Evolutionary conservation across 2,329 filamentous ascomycete genomes (phyloP).

Genomic region (Didymella glomerata): DNA sequence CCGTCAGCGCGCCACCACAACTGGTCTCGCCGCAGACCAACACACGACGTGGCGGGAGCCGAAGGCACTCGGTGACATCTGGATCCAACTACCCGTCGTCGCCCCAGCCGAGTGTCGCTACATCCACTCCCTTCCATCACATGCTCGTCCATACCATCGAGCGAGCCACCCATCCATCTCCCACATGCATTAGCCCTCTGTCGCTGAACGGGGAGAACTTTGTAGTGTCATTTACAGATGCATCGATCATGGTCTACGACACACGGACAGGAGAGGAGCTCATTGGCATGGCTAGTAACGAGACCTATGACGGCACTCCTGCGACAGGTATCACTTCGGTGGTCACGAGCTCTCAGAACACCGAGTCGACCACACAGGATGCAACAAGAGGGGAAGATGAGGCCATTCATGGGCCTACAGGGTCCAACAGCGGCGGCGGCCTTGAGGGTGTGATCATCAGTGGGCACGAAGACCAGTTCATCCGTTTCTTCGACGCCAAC

Average conservation of each 20-base stretch:
- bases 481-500: conserved; percentile 98
- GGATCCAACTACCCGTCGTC: conserved; percentile 90
- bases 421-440: conserved; percentile 73
- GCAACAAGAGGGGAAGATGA: conserved; percentile 77
- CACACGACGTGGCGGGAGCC: conserved; percentile 75
- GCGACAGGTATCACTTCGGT: conserved; percentile 89
- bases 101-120: conserved; percentile 87
- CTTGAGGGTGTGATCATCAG: conserved; percentile 95
- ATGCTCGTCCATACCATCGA: conserved; percentile 87
- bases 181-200: conserved; percentile 93
- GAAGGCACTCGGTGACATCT: conserved; percentile 91
- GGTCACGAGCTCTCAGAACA: conserved; percentile 82
- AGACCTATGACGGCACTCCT: conserved; percentile 89
- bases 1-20: conserved; percentile 89
- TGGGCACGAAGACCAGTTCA: conserved; percentile 94
- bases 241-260: conserved; percentile 89
- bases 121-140: conserved; percentile 84
- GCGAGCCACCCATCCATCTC: conserved; percentile 73
- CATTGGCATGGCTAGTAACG: conserved; percentile 88
- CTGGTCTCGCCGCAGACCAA: conserved; percentile 80
- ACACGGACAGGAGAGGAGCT: conserved; percentile 91
- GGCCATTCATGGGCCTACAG: conserved; percentile 80
- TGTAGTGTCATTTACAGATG: conserved; percentile 91
- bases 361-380: conserved; percentile 71
- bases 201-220: conserved; percentile 84